phyloP scores from a whole-genome alignment of 1,284 basidiomycete genomes.

The Papiliotrema flavescens region DNA sequence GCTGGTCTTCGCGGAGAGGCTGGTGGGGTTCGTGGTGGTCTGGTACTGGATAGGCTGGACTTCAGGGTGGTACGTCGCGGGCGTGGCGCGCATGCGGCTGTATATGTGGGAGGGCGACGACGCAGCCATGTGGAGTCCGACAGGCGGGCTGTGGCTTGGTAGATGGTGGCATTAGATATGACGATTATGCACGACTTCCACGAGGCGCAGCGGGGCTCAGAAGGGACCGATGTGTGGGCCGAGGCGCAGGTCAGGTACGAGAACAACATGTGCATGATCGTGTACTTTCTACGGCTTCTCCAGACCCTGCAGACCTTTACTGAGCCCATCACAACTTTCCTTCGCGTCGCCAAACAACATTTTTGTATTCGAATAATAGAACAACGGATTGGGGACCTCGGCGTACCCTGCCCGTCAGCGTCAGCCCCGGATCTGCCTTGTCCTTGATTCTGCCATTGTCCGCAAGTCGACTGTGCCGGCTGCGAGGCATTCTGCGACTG shows the following conservation, averaged over 20 bases:
- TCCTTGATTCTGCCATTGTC: background rate
- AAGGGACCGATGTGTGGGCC: too few species aligned
- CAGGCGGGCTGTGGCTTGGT: background rate
- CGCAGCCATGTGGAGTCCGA: background rate
- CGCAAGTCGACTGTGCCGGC: background rate
- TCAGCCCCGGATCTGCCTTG: background rate
- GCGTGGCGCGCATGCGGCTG: slow-evolving; percentile 23
- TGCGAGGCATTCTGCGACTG: background rate
- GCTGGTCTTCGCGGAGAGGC: slow-evolving; percentile 24
- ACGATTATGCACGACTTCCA: too few species aligned
- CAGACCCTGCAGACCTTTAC: slow-evolving; percentile 28
- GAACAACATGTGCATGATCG: background rate
- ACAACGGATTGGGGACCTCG: slow-evolving; percentile 83
- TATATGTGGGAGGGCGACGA: slow-evolving; percentile 7
- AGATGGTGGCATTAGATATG: background rate
- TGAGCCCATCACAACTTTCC: slow-evolving; percentile 67
- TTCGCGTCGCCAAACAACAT: slow-evolving; percentile 88
- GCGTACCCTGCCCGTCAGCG: slow-evolving; percentile 48
- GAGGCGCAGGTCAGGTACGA: too few species aligned
- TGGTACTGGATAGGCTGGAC: slow-evolving; percentile 42
- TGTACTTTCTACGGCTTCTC: background rate
- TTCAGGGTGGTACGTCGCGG: slow-evolving; percentile 33
- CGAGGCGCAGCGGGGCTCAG: too few species aligned
- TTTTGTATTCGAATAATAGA: slow-evolving; percentile 79
- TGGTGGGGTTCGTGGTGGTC: slow-evolving; percentile 32